Base-by-base conservation (phyloP, 139 green algal species). In the Chlamydomonas incerta region DNA sequence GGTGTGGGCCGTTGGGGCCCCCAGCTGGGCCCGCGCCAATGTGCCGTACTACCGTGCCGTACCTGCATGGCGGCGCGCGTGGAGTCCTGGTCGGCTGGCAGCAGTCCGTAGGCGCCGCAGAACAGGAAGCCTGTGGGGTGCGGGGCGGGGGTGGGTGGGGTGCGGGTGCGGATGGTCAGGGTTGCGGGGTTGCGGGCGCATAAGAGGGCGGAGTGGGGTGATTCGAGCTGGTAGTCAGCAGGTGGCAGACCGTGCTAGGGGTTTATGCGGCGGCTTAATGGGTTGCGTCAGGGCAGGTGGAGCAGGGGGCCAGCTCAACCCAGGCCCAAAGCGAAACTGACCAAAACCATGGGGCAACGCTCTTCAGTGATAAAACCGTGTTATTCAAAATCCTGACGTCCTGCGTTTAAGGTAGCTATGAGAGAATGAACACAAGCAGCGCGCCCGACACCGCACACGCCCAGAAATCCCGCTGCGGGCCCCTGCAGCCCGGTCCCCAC, bases 91-190 rank as follows among this genome's bases (percentile, higher is more conserved):
- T 81, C 72, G 17, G 50, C n/a, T 21, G 90, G 83, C 41, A 85
- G 66, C 21, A 90, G 75, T 14, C 73, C 82, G 46, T 63, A 83
- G 5, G 52, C 74, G 55, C 69, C 90, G 46, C 86, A 83, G 34
- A 90, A 79, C 41, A 92, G 67, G 33, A 89, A 70, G 11, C 82
- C 81, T 88, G 88, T 72, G 57, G 2, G 9, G 13, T 11, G 50
- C 4, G n/a, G 46, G 20, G 13, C 0, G 15, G 46, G 6, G 46
- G 20, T 31, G 72, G 29, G 72, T 28, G 24, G 26, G 15, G 71
- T 11, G 31, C 1, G 13, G 3, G 31, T 0, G 4, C 2, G 65
- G 13, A 14, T 29, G n/a, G 65, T n/a, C 10, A 4, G 65, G 14
- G n/a, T 60, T 2, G 55, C n/a, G n/a, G n/a, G n/a, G n/a, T n/a